Conservation (phyloP, 2,329 filamentous ascomycete genomes). For the Sporothrix phasma region DNA sequence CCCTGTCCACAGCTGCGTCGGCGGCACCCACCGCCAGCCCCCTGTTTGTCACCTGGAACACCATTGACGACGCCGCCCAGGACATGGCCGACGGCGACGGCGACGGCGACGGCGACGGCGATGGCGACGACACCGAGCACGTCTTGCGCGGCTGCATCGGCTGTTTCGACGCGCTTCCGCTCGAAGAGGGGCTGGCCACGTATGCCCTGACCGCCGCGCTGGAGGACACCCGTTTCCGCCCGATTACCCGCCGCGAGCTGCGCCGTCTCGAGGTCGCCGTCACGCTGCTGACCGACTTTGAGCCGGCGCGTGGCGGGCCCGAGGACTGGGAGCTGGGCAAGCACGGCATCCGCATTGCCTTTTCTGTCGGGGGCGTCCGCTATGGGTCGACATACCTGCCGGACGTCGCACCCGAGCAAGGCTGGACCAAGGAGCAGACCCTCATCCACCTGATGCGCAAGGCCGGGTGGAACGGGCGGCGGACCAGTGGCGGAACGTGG, state of each 20-base stretch:
- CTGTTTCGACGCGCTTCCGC: conserved; percentile 71
- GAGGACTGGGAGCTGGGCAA: conserved; percentile 80
- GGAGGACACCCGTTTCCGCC: conserved; percentile 52
- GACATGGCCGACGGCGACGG: neutral
- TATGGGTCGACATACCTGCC: conserved; percentile 81
- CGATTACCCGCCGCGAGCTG: conserved; percentile 45
- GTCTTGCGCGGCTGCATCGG: conserved; percentile 88
- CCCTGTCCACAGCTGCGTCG: neutral
- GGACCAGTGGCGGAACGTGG: conserved; percentile 71
- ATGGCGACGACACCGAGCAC: conserved; percentile 45
- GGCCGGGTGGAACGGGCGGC: conserved; percentile 81
- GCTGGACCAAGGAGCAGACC: conserved; percentile 90
- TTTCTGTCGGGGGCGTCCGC: conserved; percentile 60
- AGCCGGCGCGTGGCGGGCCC: conserved; percentile 53
- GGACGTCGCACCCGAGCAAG: conserved; percentile 83
- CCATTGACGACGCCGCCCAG: conserved; percentile 30
- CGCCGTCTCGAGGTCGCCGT: conserved; percentile 54
- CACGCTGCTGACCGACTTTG: conserved; percentile 79
- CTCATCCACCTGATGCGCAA: conserved; percentile 86
- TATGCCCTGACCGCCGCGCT: conserved; percentile 76
- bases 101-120: conserved; percentile 45
- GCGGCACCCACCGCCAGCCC: conserved; percentile 46
- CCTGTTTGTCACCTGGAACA: conserved; percentile 94
- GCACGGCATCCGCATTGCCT: conserved; percentile 81
- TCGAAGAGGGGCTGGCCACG: conserved; percentile 61